Evolutionary conservation across 495 filamentous ascomycete genomes (phyloP).

Genomic region (Podospora bellae-mahoneyi): DNA sequence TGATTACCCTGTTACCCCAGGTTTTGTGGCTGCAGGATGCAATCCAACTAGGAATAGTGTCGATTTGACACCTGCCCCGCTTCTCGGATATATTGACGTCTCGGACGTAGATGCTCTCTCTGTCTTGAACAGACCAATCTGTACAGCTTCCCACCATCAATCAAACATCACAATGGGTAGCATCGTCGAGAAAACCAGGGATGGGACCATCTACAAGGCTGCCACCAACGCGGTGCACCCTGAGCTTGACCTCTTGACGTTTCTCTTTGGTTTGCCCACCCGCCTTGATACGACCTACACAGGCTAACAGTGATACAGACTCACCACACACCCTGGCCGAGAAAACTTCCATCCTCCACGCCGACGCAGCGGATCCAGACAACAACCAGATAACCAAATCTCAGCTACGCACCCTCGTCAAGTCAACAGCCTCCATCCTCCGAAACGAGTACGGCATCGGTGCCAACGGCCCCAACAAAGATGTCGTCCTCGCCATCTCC

Average conservation of each 20-base stretch:
- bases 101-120: neutral
- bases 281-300: neutral
- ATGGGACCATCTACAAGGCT: slow-evolving; percentile 94
- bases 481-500: slow-evolving; percentile 51
- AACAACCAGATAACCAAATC: slow-evolving; percentile 47
- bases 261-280: slow-evolving; percentile 18
- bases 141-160: neutral
- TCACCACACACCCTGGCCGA: slow-evolving; percentile 8
- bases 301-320: slow-evolving; percentile 4
- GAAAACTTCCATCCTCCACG: slow-evolving; percentile 28
- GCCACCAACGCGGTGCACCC: slow-evolving; percentile 38
- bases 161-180: slow-evolving; percentile 6
- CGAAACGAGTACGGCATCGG: slow-evolving; percentile 49
- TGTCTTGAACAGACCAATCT: too few species aligned
- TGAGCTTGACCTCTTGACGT: slow-evolving; percentile 15
- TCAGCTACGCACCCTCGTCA: slow-evolving; percentile 40
- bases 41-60: neutral
- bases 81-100: neutral
- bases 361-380: slow-evolving; percentile 46
- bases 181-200: slow-evolving; percentile 80
- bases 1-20: neutral
- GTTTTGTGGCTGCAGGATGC: neutral
- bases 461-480: slow-evolving; percentile 43
- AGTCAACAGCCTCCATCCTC: slow-evolving; percentile 46
- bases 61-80: neutral